Evolutionary conservation across 352 stramenopile species (phyloP), one percentile per base, ranked within the genome.

Genomic region (Globisporangium paddicum): DNA sequence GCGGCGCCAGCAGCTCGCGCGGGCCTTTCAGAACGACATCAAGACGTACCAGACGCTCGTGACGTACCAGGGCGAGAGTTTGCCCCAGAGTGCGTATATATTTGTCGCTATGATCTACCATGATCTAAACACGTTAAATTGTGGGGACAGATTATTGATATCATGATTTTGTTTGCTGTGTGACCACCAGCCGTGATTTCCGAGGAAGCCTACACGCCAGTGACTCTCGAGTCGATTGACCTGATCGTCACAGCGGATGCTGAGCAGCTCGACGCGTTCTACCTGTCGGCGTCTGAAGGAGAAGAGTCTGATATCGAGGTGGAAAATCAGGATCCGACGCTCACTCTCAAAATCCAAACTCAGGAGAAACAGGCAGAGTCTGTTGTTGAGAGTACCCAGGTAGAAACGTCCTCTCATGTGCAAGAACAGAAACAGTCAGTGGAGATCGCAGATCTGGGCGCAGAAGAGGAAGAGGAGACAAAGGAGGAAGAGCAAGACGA

Each of bases 11-110:
- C 71, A 73, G 28, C 61, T 93, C 16, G 77, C 74, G 10, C 72
- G 73, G 18, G 82, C 80, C 14, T 93, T 95, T 60, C 63, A 73
- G 52, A 85, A 89, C 51, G 86, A 95, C 47, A 66, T 95, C 45
- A 72, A 75, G 64, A 90, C 81, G 34, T 95, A 95, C 61, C 82
- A 91, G 65, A 87, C 82, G 54, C 62, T 93, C 13, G 67, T 87
- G 46, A 71, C 68, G 32, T 76, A 86, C 60, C 77, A 90, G 38
- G 73, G 75, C 47, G 63, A 68, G n/a, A 49, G 25, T 41, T 14
- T 65, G 4, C 35, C 59, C 1, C 63, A 60, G 10, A 62, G 54
- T 14, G 44, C 59, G 2, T 71, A 26, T 16, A 61, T 23, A 50
- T 53, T 55, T 46, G n/a, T n/a, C n/a, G n/a, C n/a, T n/a, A n/a